Evolutionary conservation across 108 stramenopile species (phyloP).

Genomic region (Cyclostephanos invisitatus): DNA sequence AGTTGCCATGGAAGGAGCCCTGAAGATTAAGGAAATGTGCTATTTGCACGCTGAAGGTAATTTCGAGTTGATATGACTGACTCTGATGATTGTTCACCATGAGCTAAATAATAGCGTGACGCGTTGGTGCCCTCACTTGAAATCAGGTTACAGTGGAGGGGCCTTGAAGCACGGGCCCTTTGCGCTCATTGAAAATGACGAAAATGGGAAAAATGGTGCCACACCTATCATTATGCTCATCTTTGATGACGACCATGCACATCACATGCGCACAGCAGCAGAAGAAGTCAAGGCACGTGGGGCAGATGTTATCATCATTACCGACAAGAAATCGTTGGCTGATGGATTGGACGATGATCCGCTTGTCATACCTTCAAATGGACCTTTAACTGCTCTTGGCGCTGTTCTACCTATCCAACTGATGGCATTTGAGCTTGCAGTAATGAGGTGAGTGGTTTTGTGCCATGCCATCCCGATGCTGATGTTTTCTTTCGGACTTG

Average conservation of each 20-base stretch:
- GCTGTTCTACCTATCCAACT: conserved; percentile 94
- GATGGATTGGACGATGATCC: conserved; percentile 85
- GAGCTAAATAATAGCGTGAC: neutral
- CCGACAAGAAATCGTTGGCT: conserved; percentile 85
- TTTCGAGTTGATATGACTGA: neutral
- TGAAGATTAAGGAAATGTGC: conserved; percentile 99
- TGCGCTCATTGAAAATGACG: conserved; percentile 89
- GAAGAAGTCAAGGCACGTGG: conserved; percentile 95
- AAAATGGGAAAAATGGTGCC: conserved; percentile 88
- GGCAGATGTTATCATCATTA: conserved; percentile 94
- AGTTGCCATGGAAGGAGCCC: conserved; percentile 95
- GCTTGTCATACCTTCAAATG: conserved; percentile 94
- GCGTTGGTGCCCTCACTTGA: neutral
- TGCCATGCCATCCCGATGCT: neutral
- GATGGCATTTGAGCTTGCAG: conserved; percentile 97
- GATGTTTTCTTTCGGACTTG: neutral
- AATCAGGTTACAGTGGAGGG: conserved; percentile 88
- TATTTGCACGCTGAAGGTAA: conserved; percentile 96
- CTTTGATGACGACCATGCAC: conserved; percentile 94
- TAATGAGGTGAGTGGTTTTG: conserved; percentile 64
- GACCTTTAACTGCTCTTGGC: conserved; percentile 92
- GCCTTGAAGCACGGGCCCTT: conserved; percentile 99
- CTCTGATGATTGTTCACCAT: neutral
- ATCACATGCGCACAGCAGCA: conserved; percentile 92
- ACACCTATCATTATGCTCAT: conserved; percentile 99